Base-by-base conservation (phyloP, 1,284 basidiomycete genomes). In the Fomitopsis palustris region DNA sequence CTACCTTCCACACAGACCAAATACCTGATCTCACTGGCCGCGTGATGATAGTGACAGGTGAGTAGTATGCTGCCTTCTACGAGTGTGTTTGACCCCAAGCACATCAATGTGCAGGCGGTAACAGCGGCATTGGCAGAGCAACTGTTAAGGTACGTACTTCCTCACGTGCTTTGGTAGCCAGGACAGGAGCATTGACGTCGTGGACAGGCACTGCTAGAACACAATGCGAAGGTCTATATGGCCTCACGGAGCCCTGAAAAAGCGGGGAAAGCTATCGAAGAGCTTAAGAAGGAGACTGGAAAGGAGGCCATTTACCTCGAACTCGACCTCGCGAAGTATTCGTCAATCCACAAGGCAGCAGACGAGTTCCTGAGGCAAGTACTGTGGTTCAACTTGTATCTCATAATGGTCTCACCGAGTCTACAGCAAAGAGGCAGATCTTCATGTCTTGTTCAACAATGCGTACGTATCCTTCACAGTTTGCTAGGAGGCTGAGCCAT, bases 161-260 rank as follows among this genome's bases (percentile, higher is more conserved):
- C n/a, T 25, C 2, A 16, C 25, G 21, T 16, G 17, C 17, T 2
- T 49, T 2, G 5, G 25, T 27, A 1, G 4, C 17, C 21, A 25
- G 7, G 16, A 8, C 33, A 19, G 21, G 19, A 23, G 16, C 6
- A 7, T 8, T 29, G 12, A 55, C 23, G 4, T 17, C 6, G 4
- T 8, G 23, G 29, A 6, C 8, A 55, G 54, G 54, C 25, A 17
- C 54, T 55, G 31, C 33, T 58, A 21, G 25, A 57, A 84, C 73
- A 77, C 59, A 78, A 80, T 51, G 81, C 81, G 3, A 82, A 75
- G 55, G 84, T 86, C 3, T 85, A 84, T 68, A 71, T 86, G 57
- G 81, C 79, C 1, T 72, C 77, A 12, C 76, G 84, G 2, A 74
- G 67, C 49, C 66, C 69, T 49, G 61, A 67, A 17, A 80, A 77